Conservation (phyloP, 2,329 filamentous ascomycete genomes). For the Fonsecaea erecta region DNA sequence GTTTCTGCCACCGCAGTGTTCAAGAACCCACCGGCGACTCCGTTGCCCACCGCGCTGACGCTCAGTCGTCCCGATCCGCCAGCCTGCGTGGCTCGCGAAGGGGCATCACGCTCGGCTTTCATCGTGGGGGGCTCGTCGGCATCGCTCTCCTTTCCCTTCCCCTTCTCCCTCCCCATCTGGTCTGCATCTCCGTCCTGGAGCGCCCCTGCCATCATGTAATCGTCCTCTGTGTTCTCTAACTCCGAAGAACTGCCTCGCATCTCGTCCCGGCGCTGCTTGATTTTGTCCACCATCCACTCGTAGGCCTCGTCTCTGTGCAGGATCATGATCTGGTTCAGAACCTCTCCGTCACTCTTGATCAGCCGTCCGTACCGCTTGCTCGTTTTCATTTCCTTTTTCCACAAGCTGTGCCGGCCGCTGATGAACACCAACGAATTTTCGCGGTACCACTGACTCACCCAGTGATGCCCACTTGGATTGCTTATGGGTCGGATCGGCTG, state of each 20-base stretch:
- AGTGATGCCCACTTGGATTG: conserved; percentile 69
- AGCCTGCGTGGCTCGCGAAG: neutral
- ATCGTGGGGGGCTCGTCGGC: conserved; percentile 16
- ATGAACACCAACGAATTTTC: conserved; percentile 81
- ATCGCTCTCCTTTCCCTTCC: conserved; percentile 6
- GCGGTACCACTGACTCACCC: conserved; percentile 79
- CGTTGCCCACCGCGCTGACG: neutral
- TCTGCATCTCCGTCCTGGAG: conserved; percentile 15
- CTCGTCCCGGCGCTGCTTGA: conserved; percentile 38
- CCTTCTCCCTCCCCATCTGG: neutral
- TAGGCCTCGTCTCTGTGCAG: conserved; percentile 58
- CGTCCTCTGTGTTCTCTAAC: conserved; percentile 39
- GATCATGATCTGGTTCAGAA: conserved; percentile 62
- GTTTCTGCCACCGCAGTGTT: neutral
- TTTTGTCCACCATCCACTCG: conserved; percentile 50
- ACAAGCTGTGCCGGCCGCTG: conserved; percentile 74
- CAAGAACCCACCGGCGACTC: neutral
- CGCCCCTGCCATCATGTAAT: neutral
- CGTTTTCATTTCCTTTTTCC: conserved; percentile 67
- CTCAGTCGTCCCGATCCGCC: neutral
- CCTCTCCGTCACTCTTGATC: conserved; percentile 49
- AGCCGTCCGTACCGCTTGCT: conserved; percentile 64
- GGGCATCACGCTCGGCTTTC: neutral
- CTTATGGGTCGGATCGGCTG: conserved; percentile 77
- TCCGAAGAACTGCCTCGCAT: conserved; percentile 10